Evolutionary conservation across 1,284 basidiomycete species (phyloP).

Genomic region (Ganoderma boninense): DNA sequence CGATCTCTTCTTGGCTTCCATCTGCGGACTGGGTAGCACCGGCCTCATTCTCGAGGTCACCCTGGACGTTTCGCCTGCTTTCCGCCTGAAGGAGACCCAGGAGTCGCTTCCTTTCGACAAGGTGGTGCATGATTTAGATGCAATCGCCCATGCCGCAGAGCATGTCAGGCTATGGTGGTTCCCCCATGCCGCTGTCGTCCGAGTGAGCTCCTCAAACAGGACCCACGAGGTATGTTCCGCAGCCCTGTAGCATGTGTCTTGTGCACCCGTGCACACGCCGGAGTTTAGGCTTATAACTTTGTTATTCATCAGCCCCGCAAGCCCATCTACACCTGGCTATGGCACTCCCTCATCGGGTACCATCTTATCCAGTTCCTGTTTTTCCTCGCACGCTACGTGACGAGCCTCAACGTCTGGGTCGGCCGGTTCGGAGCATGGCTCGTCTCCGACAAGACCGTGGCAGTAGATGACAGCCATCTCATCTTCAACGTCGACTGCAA

Average conservation of each 20-base stretch:
- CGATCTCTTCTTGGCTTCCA: conserved; percentile 91
- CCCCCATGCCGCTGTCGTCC: conserved; percentile 80
- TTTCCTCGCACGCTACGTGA: conserved; percentile 70
- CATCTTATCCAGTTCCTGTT: conserved; percentile 85
- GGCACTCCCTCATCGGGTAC: conserved; percentile 73
- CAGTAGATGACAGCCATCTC: conserved; percentile 77
- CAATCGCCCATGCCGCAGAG: conserved; percentile 73
- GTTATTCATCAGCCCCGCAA: conserved; percentile 35
- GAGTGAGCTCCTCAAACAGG: conserved; percentile 80
- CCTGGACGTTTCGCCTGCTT: conserved; percentile 84
- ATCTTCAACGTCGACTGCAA: conserved; percentile 89
- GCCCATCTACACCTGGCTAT: conserved; percentile 69
- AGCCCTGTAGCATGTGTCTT: neutral
- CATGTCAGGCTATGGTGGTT: conserved; percentile 98
- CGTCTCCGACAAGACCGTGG: conserved; percentile 53
- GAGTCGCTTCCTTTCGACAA: conserved; percentile 73
- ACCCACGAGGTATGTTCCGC: conserved; percentile 72
- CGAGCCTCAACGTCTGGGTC: conserved; percentile 62
- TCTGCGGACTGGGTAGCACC: conserved; percentile 94
- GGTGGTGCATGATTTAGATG: conserved; percentile 63
- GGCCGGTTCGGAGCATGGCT: conserved; percentile 71
- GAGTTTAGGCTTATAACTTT: conserved; percentile 12
- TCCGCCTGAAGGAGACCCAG: conserved; percentile 84
- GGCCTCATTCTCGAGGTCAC: conserved; percentile 88
- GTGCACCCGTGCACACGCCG: neutral